Evolutionary conservation across 805 yeast genomes (phyloP).

Genomic region (Saturnispora diversa): DNA sequence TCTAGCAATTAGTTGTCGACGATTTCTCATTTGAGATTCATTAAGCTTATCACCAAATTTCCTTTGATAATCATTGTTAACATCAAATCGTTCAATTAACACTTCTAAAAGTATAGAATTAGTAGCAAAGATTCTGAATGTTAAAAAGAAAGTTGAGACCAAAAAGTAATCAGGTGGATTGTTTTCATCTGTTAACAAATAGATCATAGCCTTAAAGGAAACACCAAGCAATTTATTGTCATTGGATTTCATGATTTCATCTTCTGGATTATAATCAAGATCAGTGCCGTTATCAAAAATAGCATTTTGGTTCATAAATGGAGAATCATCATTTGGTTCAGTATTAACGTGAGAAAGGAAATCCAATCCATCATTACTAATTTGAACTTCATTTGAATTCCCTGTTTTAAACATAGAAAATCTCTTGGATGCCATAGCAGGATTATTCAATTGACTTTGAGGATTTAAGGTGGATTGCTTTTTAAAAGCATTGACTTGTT

Average conservation of each 20-base stretch:
- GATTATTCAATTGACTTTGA: neutral
- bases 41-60: constrained; percentile 9
- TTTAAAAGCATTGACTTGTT: constrained; percentile 20
- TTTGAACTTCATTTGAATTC: constrained; percentile 38
- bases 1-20: constrained; percentile 60
- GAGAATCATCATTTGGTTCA: constrained; percentile 16
- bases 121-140: constrained; percentile 63
- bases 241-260: constrained; percentile 43
- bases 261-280: constrained; percentile 20
- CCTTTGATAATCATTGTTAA: constrained; percentile 31
- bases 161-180: constrained; percentile 59
- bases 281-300: constrained; percentile 8
- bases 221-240: constrained; percentile 56
- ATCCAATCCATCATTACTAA: constrained; percentile 42
- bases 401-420: constrained; percentile 47
- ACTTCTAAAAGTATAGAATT: constrained; percentile 62
- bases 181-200: constrained; percentile 57
- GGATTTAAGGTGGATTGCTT: constrained; percentile 9
- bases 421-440: constrained; percentile 28
- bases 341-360: constrained; percentile 28
- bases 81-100: constrained; percentile 58
- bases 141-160: constrained; percentile 65
- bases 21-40: constrained; percentile 37
- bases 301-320: constrained; percentile 24
- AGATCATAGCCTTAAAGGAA: constrained; percentile 60